Evolutionary conservation across 805 yeast species (phyloP).

Genomic region (Zygosaccharomyces lentus): DNA sequence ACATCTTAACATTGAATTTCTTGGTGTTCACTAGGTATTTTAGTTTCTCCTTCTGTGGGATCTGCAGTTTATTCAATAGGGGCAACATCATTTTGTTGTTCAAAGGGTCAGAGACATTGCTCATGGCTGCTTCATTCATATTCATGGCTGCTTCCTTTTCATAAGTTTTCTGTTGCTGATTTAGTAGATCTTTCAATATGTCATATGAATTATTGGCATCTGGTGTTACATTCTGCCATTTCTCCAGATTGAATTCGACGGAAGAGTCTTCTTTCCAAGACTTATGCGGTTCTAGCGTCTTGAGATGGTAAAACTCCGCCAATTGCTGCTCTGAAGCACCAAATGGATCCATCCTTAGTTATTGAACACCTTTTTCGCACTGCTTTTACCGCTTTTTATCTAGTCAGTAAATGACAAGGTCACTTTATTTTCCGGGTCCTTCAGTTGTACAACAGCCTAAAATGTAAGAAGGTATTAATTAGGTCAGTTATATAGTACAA

Average conservation of each 20-base stretch:
- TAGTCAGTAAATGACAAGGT: neutral
- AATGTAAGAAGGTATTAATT: neutral
- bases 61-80: slow-evolving; percentile 40
- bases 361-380: neutral
- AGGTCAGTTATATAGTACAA: slow-evolving; percentile 1
- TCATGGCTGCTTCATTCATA: slow-evolving; percentile 16
- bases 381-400: neutral
- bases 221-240: slow-evolving; percentile 24
- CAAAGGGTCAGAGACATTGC: slow-evolving; percentile 51
- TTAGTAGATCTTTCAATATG: slow-evolving; percentile 30
- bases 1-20: slow-evolving; percentile 53
- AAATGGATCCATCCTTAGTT: slow-evolving; percentile 17
- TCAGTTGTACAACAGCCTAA: neutral
- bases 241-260: slow-evolving; percentile 21
- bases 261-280: slow-evolving; percentile 38
- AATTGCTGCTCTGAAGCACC: slow-evolving; percentile 27
- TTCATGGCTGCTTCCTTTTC: slow-evolving; percentile 26
- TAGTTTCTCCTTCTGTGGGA: slow-evolving; percentile 39
- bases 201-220: slow-evolving; percentile 33
- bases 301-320: slow-evolving; percentile 42
- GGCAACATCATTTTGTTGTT: slow-evolving; percentile 41
- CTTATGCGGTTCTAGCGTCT: slow-evolving; percentile 39
- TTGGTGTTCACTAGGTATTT: slow-evolving; percentile 53
- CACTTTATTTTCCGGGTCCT: slow-evolving; percentile 3
- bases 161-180: slow-evolving; percentile 27